These are phyloP conservation scores for Annulohypoxylon moriforme DNA, from an alignment of 495 filamentous ascomycete genomes.

Conservation along the genomic window DNA sequence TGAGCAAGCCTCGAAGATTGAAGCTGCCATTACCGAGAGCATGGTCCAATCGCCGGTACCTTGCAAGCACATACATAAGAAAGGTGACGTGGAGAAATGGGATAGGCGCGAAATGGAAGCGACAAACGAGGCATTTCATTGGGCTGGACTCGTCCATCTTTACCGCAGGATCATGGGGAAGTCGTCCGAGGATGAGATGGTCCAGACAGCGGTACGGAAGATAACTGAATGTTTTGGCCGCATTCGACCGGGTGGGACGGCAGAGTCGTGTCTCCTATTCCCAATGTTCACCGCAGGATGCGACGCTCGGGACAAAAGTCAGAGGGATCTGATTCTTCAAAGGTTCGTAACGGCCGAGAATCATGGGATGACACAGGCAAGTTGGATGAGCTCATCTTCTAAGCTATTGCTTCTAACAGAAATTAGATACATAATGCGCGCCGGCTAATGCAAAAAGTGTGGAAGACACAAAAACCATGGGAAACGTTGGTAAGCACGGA, in stretches of 20 bases:
- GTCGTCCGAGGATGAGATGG: slow-evolving; percentile 62
- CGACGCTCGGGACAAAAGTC: slow-evolving; percentile 67
- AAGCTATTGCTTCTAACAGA: slow-evolving; percentile 31
- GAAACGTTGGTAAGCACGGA: slow-evolving; percentile 72
- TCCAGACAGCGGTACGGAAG: slow-evolving; percentile 71
- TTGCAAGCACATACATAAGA: slow-evolving; percentile 61
- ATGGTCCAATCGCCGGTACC: slow-evolving; percentile 53
- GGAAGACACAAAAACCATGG: slow-evolving; percentile 71
- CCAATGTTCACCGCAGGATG: slow-evolving; percentile 89
- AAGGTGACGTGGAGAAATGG: slow-evolving; percentile 60
- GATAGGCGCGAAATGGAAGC: slow-evolving; percentile 75
- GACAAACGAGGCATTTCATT: slow-evolving; percentile 85
- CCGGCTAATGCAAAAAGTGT: slow-evolving; percentile 72
- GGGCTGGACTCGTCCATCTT: slow-evolving; percentile 81
- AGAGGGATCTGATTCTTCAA: slow-evolving; percentile 71
- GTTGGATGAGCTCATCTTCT: slow-evolving; percentile 19
- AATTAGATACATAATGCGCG: slow-evolving; percentile 67
- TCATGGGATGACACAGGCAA: slow-evolving; percentile 79
- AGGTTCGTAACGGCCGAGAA: slow-evolving; percentile 77
- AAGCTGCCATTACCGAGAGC: slow-evolving; percentile 63
- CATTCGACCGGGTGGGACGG: slow-evolving; percentile 73
- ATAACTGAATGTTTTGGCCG: slow-evolving; percentile 71
- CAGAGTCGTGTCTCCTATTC: slow-evolving; percentile 81
- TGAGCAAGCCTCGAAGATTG: slow-evolving; percentile 65
- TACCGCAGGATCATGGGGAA: slow-evolving; percentile 76